Conservation (phyloP, 2,329 filamentous ascomycete genomes). For the Calonectria leucothoes region DNA sequence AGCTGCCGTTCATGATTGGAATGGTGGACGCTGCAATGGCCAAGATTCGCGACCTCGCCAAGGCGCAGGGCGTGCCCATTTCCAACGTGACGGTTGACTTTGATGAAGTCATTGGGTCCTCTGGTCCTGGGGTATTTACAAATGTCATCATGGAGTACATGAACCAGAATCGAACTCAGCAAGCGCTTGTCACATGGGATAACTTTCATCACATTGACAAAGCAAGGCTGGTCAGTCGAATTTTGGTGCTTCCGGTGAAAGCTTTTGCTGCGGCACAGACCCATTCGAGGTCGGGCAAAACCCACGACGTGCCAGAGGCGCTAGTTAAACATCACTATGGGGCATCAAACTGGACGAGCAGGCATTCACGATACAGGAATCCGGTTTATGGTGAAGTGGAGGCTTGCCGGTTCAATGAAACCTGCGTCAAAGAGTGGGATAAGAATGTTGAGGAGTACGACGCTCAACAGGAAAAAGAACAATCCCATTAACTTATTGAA, state of each 20-base stretch:
- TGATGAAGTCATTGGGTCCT: not conserved
- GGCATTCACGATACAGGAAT: not conserved
- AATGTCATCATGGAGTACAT: not conserved
- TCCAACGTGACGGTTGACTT: not conserved
- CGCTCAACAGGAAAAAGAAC: not conserved
- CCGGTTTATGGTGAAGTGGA: not conserved
- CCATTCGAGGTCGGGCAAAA: not conserved
- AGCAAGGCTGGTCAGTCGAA: not conserved
- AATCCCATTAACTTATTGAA: too few species aligned
- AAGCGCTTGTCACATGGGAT: not conserved
- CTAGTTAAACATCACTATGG: not conserved
- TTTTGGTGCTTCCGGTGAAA: not conserved
- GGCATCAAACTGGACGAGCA: not conserved
- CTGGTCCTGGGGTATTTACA: not conserved
- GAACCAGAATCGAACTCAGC: not conserved
- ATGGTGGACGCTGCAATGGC: not conserved
- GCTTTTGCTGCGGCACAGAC: not conserved
- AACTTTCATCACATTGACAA: not conserved
- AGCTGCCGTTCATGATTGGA: not conserved
- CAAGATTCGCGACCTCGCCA: not conserved
- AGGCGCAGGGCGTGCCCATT: not conserved
- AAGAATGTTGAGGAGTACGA: not conserved
- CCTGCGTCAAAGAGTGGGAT: not conserved
- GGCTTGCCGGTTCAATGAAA: not conserved
- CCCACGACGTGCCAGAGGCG: not conserved